Evolutionary conservation across 805 yeast genomes (phyloP).

Genomic region (Ogataea philodendri): DNA sequence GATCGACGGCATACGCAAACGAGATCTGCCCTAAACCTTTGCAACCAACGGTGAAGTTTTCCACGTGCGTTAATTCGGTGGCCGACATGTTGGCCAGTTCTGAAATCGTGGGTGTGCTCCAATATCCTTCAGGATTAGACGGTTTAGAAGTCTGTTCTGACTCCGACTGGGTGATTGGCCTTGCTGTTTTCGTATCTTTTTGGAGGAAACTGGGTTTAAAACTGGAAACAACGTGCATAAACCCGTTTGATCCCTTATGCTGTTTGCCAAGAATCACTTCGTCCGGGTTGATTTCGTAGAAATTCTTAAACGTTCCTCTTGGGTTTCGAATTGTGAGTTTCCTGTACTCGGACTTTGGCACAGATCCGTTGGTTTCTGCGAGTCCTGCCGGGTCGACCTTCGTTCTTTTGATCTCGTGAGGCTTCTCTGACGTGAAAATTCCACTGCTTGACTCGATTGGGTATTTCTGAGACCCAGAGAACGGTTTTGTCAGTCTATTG

Average conservation of each 20-base stretch:
- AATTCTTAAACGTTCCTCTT: constrained; percentile 26
- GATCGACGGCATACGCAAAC: constrained; percentile 66
- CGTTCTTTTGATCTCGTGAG: constrained; percentile 3
- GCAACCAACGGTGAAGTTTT: constrained; percentile 68
- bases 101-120: constrained; percentile 67
- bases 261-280: constrained; percentile 23
- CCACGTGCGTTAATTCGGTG: constrained; percentile 51
- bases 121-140: constrained; percentile 45
- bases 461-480: constrained; percentile 20
- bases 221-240: constrained; percentile 10
- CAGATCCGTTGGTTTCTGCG: not conserved
- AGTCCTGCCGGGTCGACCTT: constrained; percentile 1
- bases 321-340: constrained; percentile 27
- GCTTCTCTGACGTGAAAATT: constrained; percentile 27
- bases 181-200: not conserved
- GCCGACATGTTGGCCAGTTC: constrained; percentile 44
- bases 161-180: too few relatives aligned
- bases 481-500: constrained; percentile 22
- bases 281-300: constrained; percentile 33
- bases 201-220: constrained; percentile 10
- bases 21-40: constrained; percentile 65
- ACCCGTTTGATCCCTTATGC: constrained; percentile 1
- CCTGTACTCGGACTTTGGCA: constrained; percentile 27
- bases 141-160: not conserved
- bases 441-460: constrained; percentile 32